These are phyloP conservation scores for Mediolabrus comicus DNA, from an alignment of 108 stramenopile genomes.

Conservation along the genomic window DNA sequence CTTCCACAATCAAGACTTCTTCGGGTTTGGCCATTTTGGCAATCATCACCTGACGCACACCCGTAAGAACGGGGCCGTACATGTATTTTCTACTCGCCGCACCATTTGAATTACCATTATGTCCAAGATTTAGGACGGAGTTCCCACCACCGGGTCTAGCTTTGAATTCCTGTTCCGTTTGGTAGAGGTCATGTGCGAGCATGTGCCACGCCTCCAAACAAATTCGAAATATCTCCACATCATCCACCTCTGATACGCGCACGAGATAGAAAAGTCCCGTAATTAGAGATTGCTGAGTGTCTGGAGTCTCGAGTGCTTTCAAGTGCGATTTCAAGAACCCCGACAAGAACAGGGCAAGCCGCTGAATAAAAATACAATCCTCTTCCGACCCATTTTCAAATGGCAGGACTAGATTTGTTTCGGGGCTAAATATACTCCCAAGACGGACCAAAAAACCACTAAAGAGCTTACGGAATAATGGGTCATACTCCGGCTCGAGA, in stretches of 20 bases:
- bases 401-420: slow-evolving; percentile 79
- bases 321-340: slow-evolving; percentile 93
- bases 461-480: slow-evolving; percentile 85
- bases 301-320: slow-evolving; percentile 83
- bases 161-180: slow-evolving; percentile 65
- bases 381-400: slow-evolving; percentile 91
- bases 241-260: slow-evolving; percentile 91
- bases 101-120: slow-evolving; percentile 23
- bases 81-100: slow-evolving; percentile 67
- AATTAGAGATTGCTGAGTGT: slow-evolving; percentile 82
- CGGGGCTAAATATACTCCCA: slow-evolving; percentile 77
- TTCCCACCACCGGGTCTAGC: slow-evolving; percentile 25
- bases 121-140: slow-evolving; percentile 59
- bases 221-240: slow-evolving; percentile 98
- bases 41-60: slow-evolving; percentile 95
- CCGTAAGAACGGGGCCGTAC: slow-evolving; percentile 85
- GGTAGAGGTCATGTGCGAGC: slow-evolving; percentile 95
- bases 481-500: slow-evolving; percentile 90
- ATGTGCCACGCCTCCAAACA: slow-evolving; percentile 98
- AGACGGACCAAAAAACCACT: slow-evolving; percentile 77
- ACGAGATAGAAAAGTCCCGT: slow-evolving; percentile 94
- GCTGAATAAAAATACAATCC: slow-evolving; percentile 93
- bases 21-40: slow-evolving; percentile 99
- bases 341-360: slow-evolving; percentile 92
- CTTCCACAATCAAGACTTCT: slow-evolving; percentile 99